Evolutionary conservation across 1,284 basidiomycete genomes (phyloP), one percentile per base, ranked within the genome.

Genomic region (Cryptococcus neoformans): DNA sequence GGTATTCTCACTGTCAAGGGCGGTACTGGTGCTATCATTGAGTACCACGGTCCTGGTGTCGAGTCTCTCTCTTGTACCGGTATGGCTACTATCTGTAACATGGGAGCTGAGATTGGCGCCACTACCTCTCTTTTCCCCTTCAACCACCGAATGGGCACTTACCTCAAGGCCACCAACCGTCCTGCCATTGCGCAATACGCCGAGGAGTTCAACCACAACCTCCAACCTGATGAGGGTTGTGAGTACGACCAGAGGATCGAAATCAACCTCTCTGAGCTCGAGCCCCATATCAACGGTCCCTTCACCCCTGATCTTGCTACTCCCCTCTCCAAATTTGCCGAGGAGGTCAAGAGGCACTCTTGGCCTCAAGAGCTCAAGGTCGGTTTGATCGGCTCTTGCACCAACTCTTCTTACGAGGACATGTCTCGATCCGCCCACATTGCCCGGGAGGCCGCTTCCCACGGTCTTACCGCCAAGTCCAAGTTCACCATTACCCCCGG

Each of bases 21-120:
- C 74, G 93, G 93, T 70, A 97, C 94, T 69, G 93, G 93, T 68
- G 92, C 92, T 60, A 96, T 97, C 72, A 91, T 97, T 65, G 94
- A 96, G 78, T 97, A 96, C 83, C 87, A 82, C 68, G 93, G 93
- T 65, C 80, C 91, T 68, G 95, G 95, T 84, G 90, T 99, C 68
- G 89, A 95, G 77, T 91, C 91, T 38, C 85, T 99, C 65, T 97
- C 94, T 51, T 92, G 90, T 85, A 99, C 95, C 49, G 96, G 95
- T 82, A 98, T 98, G 95, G 96, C 91, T 59, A 99, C 95, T 53
- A 78, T 78, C 73, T 98, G 95, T 81, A 99, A 98, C 87, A 99
- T 98, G 95, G 96, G 96, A 84, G 96, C 96, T 73, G 95, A 99
- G 81, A 98, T 99, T 72, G 95, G 96, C 78, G 95, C 95, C 51